Conservation (phyloP, 352 stramenopile genomes). For the Globisporangium parvum region DNA sequence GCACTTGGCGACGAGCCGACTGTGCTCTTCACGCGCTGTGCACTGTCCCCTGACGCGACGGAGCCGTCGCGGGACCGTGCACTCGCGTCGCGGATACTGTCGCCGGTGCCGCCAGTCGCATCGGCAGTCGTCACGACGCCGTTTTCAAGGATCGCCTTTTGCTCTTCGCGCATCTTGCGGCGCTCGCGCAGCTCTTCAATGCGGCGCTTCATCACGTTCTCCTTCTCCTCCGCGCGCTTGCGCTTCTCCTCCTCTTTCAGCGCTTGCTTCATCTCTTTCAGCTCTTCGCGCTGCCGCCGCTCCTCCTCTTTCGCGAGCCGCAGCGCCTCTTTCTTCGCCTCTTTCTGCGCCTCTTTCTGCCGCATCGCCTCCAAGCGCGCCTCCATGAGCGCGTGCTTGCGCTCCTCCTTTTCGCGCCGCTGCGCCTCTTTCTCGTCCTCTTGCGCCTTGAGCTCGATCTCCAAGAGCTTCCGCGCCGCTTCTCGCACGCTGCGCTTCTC, state of each 20-base stretch:
- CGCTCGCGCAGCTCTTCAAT: conserved; percentile 64
- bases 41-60: neutral
- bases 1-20: conserved; percentile 1
- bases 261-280: conserved; percentile 64
- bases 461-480: conserved; percentile 55
- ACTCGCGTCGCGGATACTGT: neutral
- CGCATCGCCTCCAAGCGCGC: conserved; percentile 52
- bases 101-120: neutral
- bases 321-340: conserved; percentile 52
- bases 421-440: conserved; percentile 71
- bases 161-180: conserved; percentile 61
- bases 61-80: neutral
- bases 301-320: conserved; percentile 67
- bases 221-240: conserved; percentile 66
- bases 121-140: conserved; percentile 47
- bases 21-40: conserved; percentile 16
- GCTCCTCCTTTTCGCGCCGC: conserved; percentile 55
- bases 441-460: conserved; percentile 76
- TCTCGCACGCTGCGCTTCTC: conserved; percentile 69
- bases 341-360: conserved; percentile 65
- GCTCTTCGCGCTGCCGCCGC: conserved; percentile 54
- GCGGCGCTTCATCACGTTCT: conserved; percentile 63
- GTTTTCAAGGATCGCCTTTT: conserved; percentile 66
- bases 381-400: conserved; percentile 63
- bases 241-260: conserved; percentile 65